Conservation (phyloP, 2,329 filamentous ascomycete genomes). For the Penicillium capsulatum region DNA sequence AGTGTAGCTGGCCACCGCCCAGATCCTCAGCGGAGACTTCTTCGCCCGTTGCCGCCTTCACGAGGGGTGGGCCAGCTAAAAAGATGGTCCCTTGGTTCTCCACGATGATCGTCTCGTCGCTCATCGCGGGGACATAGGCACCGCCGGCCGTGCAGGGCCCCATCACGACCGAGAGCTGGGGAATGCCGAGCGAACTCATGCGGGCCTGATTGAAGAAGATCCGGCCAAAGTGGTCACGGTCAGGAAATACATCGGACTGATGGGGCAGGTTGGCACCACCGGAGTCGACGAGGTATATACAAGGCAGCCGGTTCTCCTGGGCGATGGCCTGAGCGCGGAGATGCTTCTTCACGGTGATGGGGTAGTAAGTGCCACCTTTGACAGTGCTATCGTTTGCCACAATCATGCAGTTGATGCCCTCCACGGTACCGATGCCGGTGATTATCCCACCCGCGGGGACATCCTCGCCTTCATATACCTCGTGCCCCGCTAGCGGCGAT, state of each 20-base stretch:
- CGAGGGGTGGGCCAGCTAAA: slow-evolving; percentile 85
- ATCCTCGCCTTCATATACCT: slow-evolving; percentile 80
- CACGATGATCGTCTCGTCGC: slow-evolving; percentile 95
- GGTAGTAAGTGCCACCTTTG: slow-evolving; percentile 95
- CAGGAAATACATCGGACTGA: slow-evolving; percentile 93
- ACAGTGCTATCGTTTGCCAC: slow-evolving; percentile 96
- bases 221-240: slow-evolving; percentile 89
- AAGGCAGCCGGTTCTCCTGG: slow-evolving; percentile 75
- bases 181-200: slow-evolving; percentile 84
- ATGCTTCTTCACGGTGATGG: slow-evolving; percentile 97
- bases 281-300: slow-evolving; percentile 94
- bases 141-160: slow-evolving; percentile 93
- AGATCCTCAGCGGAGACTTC: slow-evolving; percentile 86
- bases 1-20: slow-evolving; percentile 84
- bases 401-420: slow-evolving; percentile 87
- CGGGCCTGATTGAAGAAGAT: slow-evolving; percentile 98
- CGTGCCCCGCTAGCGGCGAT: slow-evolving; percentile 83
- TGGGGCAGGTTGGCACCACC: slow-evolving; percentile 93
- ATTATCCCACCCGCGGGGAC: slow-evolving; percentile 89
- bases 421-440: slow-evolving; percentile 83
- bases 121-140: slow-evolving; percentile 95
- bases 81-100: slow-evolving; percentile 96
- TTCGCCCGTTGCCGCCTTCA: slow-evolving; percentile 94
- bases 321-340: slow-evolving; percentile 86
- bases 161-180: slow-evolving; percentile 94